Base-by-base conservation (phyloP, 2,329 filamentous ascomycete genomes). In the Apiospora sp. region DNA sequence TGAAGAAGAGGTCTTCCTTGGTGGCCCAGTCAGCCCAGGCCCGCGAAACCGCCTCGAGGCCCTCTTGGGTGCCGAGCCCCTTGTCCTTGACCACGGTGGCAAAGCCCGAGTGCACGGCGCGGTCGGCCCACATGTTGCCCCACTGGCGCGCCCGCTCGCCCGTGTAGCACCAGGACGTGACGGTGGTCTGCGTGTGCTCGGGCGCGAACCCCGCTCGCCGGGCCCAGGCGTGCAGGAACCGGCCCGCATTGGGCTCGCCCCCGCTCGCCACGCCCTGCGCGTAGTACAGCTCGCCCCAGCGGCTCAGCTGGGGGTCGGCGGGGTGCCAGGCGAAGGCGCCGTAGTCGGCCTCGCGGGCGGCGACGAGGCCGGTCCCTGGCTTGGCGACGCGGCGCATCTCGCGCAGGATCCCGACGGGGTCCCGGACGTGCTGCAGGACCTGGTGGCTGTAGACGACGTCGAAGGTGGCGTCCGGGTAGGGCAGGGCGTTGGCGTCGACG, bases 381-480 rank as follows among this genome's bases (percentile, higher is more conserved):
- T 71, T 89, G 30, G 83, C 80, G 1, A 91, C 87, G 0, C 87
- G 84, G 16, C 84, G 82, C 87, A 91, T 88, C 76, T 89, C 87
- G 30, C 81, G 79, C 72, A 91, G 78, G 3, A 87, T 86, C 1
- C 79, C 77, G 0, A 88, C 79, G 0, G 89, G 89, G 73, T 88
- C 83, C 30, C 81, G 79, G 4, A 91, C 80, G 78, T 92, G 90
- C 74, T 87, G 84, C 13, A 92, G 81, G 4, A 91, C 86, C 77
- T 91, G 89, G 76, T 90, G 87, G 34, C 85, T 86, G 75, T 88
- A 87, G 8, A 91, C 88, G n/a, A 92, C 79, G 75, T 92, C 90
- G 74, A 91, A 92, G 3, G 82, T 78, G 41, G 81, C 82, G 71
- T 90, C 86, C 2, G 81, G 74, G 64, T 85, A 80, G 84, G 78